These are phyloP conservation scores for Ganoderma boninense DNA, from an alignment of 1,284 basidiomycete genomes.

Conservation along the genomic window DNA sequence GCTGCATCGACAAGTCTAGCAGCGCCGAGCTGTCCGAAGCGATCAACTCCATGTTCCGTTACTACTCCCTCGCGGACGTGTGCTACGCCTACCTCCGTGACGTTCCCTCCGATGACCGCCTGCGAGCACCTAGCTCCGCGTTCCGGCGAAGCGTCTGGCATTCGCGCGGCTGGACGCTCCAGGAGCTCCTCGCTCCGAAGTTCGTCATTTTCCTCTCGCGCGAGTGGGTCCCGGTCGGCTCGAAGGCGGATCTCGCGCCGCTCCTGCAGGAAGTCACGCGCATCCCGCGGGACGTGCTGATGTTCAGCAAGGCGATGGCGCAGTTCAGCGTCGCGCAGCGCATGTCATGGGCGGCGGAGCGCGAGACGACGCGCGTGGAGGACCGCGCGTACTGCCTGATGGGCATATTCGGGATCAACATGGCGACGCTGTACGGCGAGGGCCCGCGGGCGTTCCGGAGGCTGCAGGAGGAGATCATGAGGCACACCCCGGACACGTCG, in stretches of 20 bases:
- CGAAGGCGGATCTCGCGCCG: not conserved
- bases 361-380: constrained; percentile 9
- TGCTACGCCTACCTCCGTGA: constrained; percentile 9
- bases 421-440: constrained; percentile 18
- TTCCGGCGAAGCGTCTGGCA: constrained; percentile 1
- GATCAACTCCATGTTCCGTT: constrained; percentile 6
- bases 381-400: constrained; percentile 19
- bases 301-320: not conserved
- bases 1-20: constrained; percentile 12
- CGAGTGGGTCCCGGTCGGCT: not conserved
- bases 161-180: not conserved
- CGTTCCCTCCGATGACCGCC: not conserved
- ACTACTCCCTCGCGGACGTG: constrained; percentile 3
- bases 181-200: not conserved
- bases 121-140: not conserved
- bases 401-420: constrained; percentile 15
- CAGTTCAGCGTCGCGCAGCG: constrained; percentile 1
- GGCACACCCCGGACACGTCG: constrained; percentile 9
- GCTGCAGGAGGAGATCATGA: constrained; percentile 16
- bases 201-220: not conserved
- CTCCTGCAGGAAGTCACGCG: not conserved
- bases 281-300: not conserved
- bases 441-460: constrained; percentile 12
- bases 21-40: constrained; percentile 1
- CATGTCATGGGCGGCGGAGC: constrained; percentile 17